Base-by-base conservation (phyloP, 176 grass and related monocot genomes). In the Leersia perrieri region DNA sequence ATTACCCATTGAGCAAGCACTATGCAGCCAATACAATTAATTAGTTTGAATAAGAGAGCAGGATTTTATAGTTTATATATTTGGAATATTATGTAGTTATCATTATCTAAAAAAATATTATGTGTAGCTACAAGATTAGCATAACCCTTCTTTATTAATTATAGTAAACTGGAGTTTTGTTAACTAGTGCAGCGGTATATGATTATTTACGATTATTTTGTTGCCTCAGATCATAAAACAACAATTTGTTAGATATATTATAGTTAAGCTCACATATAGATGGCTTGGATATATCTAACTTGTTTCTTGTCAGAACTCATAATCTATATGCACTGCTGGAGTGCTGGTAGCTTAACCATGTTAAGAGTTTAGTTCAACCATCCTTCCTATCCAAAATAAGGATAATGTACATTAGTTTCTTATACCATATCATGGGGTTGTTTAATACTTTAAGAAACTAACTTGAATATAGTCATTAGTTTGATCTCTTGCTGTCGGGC, bases 361-460 rank as follows among this genome's bases (percentile, higher is more conserved):
- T 16, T 26, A 60, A 39, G 7, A 76, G 41, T 53, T 22, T 27
- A 42, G 40, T 60, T 2, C 35, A 69, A 34, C 33, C 22, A 70
- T 47, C 70, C 64, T 70, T 77, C 26, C 27, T 61, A 23, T 3
- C 41, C 33, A 44, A 80, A 45, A 74, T 67, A 80, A 75, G 62
- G 70, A 33, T 72, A 49, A 30, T 63, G 36, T 53, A 53, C 49
- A 53, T 1, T 76, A 29, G 74, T 72, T 63, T 35, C n/a, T 72
- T 77, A 27, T 42, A 70, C 32, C 39, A 63, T 34, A 25, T 38
- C 36, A 13, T 30, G 75, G 38, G 53, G 38, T 4, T 51, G 7
- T 31, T 55, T 70, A 14, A 64, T 82, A 11, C 12, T 25, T 51
- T 40, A 77, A 82, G 30, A 38, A 87, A 87, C 33, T 22, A 64